These are phyloP conservation scores for Drosera spatulata DNA, from an alignment of 179 eudicot species.

Conservation along the genomic window DNA sequence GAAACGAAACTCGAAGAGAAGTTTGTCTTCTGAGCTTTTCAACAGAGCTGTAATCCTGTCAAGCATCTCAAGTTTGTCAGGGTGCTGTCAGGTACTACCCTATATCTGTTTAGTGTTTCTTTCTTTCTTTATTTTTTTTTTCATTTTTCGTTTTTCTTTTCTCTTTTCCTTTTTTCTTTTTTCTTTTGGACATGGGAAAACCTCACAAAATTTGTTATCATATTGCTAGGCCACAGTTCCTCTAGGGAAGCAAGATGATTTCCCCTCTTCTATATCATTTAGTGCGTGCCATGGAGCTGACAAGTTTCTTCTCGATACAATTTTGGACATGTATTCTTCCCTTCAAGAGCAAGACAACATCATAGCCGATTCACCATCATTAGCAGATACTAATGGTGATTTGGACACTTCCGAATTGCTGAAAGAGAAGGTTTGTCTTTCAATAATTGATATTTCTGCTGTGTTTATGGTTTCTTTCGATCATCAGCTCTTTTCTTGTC, in stretches of 20 bases:
- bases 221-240: slow-evolving; percentile 58
- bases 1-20: slow-evolving; percentile 38
- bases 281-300: slow-evolving; percentile 74
- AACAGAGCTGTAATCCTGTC: slow-evolving; percentile 52
- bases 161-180: not conserved
- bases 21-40: slow-evolving; percentile 40
- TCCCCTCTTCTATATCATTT: slow-evolving; percentile 62
- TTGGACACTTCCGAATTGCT: slow-evolving; percentile 73
- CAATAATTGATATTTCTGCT: not conserved
- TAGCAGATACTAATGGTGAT: slow-evolving; percentile 40
- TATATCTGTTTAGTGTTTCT: not conserved
- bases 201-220: not conserved
- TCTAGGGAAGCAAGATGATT: slow-evolving; percentile 53
- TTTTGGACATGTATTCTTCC: slow-evolving; percentile 61
- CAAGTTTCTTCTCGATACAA: slow-evolving; percentile 82
- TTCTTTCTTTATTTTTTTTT: not conserved
- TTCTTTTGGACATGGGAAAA: slow-evolving; percentile 1
- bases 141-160: not conserved
- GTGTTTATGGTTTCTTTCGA: not conserved
- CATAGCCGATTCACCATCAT: slow-evolving; percentile 31
- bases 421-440: slow-evolving; percentile 63
- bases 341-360: slow-evolving; percentile 50
- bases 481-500: too few relatives aligned
- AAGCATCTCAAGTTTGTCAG: slow-evolving; percentile 82
- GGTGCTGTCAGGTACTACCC: slow-evolving; percentile 83